A percentile compares a stretch with the other conserved stretches of the same genome.
phyloP scores from a whole-genome alignment of 148 eudicot species.

The Polygonum maritimum region DNA sequence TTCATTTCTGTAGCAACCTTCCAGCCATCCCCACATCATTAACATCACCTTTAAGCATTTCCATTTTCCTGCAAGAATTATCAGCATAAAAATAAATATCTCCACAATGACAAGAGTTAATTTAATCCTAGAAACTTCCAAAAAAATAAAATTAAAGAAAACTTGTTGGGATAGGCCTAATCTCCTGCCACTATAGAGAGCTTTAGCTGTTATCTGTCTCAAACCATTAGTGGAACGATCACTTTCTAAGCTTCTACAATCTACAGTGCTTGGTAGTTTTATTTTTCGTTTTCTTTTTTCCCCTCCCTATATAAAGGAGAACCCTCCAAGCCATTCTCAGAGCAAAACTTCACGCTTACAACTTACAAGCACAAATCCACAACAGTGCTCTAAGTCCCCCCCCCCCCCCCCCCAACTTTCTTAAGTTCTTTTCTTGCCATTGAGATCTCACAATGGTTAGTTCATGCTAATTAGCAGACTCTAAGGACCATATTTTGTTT shows the following conservation, averaged over 20 bases:
- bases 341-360: constrained; percentile 2
- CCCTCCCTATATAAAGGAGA: constrained; percentile 10
- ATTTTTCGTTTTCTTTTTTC: neutral
- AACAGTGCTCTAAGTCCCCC: constrained; percentile 2
- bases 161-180: constrained; percentile 9
- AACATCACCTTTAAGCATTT: constrained; percentile 16
- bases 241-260: neutral
- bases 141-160: neutral
- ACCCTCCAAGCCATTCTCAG: neutral
- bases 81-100: constrained; percentile 1
- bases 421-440: constrained; percentile 1
- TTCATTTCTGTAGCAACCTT: neutral
- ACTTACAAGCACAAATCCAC: neutral
- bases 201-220: constrained; percentile 8
- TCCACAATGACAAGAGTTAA: neutral
- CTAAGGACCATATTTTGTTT: neutral
- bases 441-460: constrained; percentile 8
- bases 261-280: neutral
- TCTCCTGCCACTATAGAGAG: constrained; percentile 6
- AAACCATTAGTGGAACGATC: constrained; percentile 7
- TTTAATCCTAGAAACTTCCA: constrained; percentile 6
- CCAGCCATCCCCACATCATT: constrained; percentile 4
- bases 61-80: constrained; percentile 5
- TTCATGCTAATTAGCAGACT: neutral
- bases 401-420: too few relatives aligned